phyloP scores from a whole-genome alignment of 1,284 basidiomycete species.

The Ustilago xerochloae region DNA sequence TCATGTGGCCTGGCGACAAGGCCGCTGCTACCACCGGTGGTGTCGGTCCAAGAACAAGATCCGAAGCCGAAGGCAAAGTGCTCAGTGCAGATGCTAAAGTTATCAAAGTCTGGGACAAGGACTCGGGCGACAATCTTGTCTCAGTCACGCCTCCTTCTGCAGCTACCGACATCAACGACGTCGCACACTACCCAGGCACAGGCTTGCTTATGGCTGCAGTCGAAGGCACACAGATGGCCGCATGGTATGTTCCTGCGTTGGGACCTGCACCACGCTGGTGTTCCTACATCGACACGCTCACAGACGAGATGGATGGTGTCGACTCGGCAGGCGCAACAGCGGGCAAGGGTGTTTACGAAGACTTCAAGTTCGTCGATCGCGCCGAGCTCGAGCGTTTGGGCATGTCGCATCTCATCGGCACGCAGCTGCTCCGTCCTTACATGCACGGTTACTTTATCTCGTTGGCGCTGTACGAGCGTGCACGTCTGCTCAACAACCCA shows the following conservation, averaged over 20 bases:
- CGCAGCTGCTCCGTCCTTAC: slow-evolving; percentile 94
- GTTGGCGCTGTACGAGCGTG: slow-evolving; percentile 93
- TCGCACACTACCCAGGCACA: slow-evolving; percentile 64
- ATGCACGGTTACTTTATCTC: slow-evolving; percentile 99
- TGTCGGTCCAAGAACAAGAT: slow-evolving; percentile 79
- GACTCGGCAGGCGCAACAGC: slow-evolving; percentile 72
- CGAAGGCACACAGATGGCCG: slow-evolving; percentile 66
- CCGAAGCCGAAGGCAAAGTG: slow-evolving; percentile 62
- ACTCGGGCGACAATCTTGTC: slow-evolving; percentile 79
- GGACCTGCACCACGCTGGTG: slow-evolving; percentile 98
- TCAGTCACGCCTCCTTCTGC: slow-evolving; percentile 90
- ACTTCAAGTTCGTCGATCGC: slow-evolving; percentile 96
- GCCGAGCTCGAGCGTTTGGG: slow-evolving; percentile 78
- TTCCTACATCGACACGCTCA: slow-evolving; percentile 95
- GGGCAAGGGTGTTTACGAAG: slow-evolving; percentile 78
- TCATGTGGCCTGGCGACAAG: slow-evolving; percentile 86
- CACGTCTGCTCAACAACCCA: slow-evolving; percentile 93
- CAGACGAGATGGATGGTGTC: slow-evolving; percentile 82
- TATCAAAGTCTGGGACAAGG: slow-evolving; percentile 76
- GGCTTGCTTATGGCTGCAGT: slow-evolving; percentile 65
- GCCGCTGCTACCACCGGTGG: slow-evolving; percentile 69
- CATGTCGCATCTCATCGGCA: slow-evolving; percentile 93
- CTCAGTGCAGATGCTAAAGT: slow-evolving; percentile 65
- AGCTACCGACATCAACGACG: slow-evolving; percentile 76
- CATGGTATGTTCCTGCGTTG: slow-evolving; percentile 86